These are phyloP conservation scores for Nematodospora valgi DNA, from an alignment of 805 yeast species.

Conservation along the genomic window DNA sequence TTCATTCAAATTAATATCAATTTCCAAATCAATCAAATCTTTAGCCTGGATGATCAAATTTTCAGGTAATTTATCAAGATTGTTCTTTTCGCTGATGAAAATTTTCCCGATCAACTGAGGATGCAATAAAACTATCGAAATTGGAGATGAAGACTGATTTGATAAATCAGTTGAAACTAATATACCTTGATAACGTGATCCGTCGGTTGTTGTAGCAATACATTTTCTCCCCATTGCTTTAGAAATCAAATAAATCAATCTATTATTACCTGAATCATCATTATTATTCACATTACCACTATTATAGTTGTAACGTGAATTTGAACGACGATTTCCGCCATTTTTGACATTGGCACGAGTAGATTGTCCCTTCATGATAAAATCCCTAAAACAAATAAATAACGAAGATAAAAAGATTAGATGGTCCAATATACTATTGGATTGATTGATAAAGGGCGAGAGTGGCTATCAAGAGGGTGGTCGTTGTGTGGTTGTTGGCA, in stretches of 20 bases:
- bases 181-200: constrained; percentile 57
- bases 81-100: constrained; percentile 23
- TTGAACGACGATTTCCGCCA: constrained; percentile 20
- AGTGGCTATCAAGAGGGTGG: no score
- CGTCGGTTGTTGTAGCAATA: constrained; percentile 59
- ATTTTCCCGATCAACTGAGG: constrained; percentile 41
- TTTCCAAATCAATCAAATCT: constrained; percentile 50
- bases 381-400: no score
- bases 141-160: constrained; percentile 32
- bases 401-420: no score
- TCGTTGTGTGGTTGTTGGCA: no score
- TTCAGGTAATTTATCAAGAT: constrained; percentile 32
- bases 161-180: constrained; percentile 46
- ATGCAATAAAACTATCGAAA: constrained; percentile 53
- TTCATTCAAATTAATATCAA: constrained; percentile 27
- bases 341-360: no score
- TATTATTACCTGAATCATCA: constrained; percentile 36
- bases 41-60: constrained; percentile 45
- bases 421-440: no score
- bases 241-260: constrained; percentile 51
- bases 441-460: no score
- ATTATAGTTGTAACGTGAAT: constrained; percentile 14
- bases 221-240: constrained; percentile 57
- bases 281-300: constrained; percentile 1
- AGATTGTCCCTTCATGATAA: no score